Conservation (phyloP, 225 moss, liverwort and hornwort species). For the Pleurozium schreberi region DNA sequence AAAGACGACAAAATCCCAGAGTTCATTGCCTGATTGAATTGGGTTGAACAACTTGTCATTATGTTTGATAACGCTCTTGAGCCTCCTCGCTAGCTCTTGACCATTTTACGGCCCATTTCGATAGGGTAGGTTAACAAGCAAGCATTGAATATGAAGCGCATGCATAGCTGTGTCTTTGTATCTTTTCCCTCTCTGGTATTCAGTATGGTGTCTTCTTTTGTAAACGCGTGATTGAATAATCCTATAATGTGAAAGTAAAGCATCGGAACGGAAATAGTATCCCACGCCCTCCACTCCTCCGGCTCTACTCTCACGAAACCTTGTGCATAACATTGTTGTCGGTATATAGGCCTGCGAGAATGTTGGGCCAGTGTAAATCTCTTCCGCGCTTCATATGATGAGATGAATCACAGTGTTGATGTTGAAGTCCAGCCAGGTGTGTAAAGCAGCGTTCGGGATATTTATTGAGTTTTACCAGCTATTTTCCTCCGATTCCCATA, state of each 20-base stretch:
- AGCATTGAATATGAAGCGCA: neutral
- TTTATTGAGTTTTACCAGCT: no score
- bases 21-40: neutral
- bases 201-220: neutral
- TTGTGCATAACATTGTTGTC: no score
- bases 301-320: neutral
- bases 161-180: neutral
- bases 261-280: neutral
- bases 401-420: neutral
- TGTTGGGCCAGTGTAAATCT: neutral
- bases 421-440: neutral
- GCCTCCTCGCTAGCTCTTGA: neutral
- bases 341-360: neutral
- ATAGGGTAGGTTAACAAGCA: neutral
- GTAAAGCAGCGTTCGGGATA: neutral
- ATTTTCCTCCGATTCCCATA: no score
- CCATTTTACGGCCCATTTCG: neutral
- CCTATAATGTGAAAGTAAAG: no score
- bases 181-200: neutral
- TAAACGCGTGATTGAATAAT: neutral
- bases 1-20: neutral
- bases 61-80: neutral
- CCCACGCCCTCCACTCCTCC: neutral
- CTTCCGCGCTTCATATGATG: neutral
- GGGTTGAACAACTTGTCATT: neutral